Percentiles rank a stretch among this genome's conserved stretches.
phyloP scores from a whole-genome alignment of 2,329 filamentous ascomycete genomes.

The Fusarium bactridioides region DNA sequence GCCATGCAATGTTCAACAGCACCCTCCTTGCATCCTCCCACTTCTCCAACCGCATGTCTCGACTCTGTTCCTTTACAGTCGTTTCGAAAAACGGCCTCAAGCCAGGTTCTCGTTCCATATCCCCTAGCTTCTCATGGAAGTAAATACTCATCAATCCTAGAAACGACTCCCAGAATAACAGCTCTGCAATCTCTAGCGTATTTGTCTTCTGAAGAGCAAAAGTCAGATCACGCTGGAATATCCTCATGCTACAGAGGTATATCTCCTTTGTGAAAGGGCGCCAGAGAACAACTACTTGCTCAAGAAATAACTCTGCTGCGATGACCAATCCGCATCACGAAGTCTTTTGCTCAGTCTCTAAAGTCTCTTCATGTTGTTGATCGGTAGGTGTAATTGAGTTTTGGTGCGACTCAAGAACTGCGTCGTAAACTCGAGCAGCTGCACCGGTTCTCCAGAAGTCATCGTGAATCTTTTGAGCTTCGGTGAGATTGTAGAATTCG shows the following conservation, averaged over 20 bases:
- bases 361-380: fast-evolving
- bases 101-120: background rate
- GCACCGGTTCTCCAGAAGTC: background rate
- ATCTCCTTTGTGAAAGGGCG: background rate
- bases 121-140: background rate
- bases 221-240: background rate
- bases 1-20: background rate
- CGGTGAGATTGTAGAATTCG: background rate
- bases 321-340: slow-evolving; percentile 5
- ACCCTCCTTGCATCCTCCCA: slow-evolving; percentile 1
- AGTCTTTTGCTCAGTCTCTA: background rate
- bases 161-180: slow-evolving; percentile 3
- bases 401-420: background rate
- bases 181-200: background rate
- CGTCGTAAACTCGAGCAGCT: background rate
- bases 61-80: background rate
- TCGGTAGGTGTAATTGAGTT: background rate
- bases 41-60: background rate
- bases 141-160: background rate
- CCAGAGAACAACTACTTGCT: background rate
- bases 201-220: background rate
- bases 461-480: background rate
- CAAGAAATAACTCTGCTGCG: background rate
- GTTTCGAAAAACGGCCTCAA: background rate
- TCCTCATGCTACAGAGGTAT: slow-evolving; percentile 1